Evolutionary conservation across 805 yeast species (phyloP), one percentile per base, ranked within the genome.

Genomic region (Candida maesae): DNA sequence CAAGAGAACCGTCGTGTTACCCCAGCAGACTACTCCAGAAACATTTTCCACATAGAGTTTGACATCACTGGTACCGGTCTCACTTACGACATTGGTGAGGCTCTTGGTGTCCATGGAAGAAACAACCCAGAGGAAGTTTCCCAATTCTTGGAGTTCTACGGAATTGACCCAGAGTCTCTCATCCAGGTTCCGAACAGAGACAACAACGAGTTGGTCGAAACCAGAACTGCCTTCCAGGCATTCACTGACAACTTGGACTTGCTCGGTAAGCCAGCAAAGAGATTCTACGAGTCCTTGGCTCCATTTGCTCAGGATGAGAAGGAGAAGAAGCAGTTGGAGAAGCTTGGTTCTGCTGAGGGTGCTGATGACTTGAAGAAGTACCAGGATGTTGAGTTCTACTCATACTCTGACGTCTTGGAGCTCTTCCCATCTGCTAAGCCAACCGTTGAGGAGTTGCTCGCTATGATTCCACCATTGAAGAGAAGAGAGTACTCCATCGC

Each of bases 401-500:
- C 85, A 24, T 91, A 84, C 60, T 85, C 79, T 38, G 98, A 91
- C 61, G 74, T 90, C 46, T 74, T 90, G 52, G 78, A 76, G 51
- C 78, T 84, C 59, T 91, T 85, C 74, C 71, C 77, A 52, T 80
- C 90, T 43, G 95, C 91, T 18, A 80, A 81, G 63, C 97, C 97
- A 19, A 55, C 78, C 4, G 68, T 84, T 42, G 73, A 70, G 42
- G 88, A 85, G 18, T 73, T 91, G 53, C 78, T 83, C 26, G 74
- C 74, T 53, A 65, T 91, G 43, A 76, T 91, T 50, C 79, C 95
- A 17, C 90, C 95, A 14, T 74, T 90, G 60, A 91, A 91, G 73
- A 84, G 98, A 72, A 85, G 98, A 72, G 98, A 91, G 67, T 91
- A 91, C 64, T 91, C 97, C 12, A 91, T 91, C 65, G 97, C 98